These are phyloP conservation scores for Phyllosticta ampelicida DNA, from an alignment of 2,329 filamentous ascomycete species.

Conservation along the genomic window DNA sequence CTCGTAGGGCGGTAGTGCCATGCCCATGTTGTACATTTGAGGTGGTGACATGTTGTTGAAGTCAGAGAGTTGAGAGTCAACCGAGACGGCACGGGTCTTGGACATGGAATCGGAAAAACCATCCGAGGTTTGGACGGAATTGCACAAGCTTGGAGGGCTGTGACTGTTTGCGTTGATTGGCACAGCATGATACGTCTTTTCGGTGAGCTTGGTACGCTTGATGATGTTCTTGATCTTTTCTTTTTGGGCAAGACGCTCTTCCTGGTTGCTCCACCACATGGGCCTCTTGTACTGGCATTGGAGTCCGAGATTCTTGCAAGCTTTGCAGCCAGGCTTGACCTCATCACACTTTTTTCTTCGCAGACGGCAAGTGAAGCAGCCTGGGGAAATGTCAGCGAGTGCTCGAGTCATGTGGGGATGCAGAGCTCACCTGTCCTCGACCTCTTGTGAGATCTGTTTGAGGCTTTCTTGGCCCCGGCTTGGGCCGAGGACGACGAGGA, in stretches of 20 bases:
- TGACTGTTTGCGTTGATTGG: slow-evolving; percentile 45
- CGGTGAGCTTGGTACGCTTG: slow-evolving; percentile 88
- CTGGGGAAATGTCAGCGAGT: slow-evolving; percentile 29
- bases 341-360: slow-evolving; percentile 63
- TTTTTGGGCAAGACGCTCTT: slow-evolving; percentile 75
- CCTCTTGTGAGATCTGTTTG: slow-evolving; percentile 82
- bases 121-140: slow-evolving; percentile 71
- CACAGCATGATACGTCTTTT: slow-evolving; percentile 57
- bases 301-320: slow-evolving; percentile 63
- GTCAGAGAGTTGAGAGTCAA: slow-evolving; percentile 66
- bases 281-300: slow-evolving; percentile 94
- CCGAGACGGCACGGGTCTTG: slow-evolving; percentile 63
- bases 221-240: slow-evolving; percentile 95
- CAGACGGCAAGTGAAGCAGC: slow-evolving; percentile 57
- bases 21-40: slow-evolving; percentile 49
- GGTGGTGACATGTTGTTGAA: slow-evolving; percentile 53
- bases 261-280: slow-evolving; percentile 94
- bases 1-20: slow-evolving; percentile 41
- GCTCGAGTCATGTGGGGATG: not conserved
- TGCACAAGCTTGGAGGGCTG: slow-evolving; percentile 67
- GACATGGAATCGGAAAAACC: slow-evolving; percentile 66
- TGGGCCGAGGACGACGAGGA: slow-evolving; percentile 33
- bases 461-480: slow-evolving; percentile 36
- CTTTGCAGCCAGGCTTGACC: slow-evolving; percentile 51
- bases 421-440: slow-evolving; percentile 71